Base-by-base conservation (phyloP, 768 basidiomycete genomes). In the Leccinum broughii region DNA sequence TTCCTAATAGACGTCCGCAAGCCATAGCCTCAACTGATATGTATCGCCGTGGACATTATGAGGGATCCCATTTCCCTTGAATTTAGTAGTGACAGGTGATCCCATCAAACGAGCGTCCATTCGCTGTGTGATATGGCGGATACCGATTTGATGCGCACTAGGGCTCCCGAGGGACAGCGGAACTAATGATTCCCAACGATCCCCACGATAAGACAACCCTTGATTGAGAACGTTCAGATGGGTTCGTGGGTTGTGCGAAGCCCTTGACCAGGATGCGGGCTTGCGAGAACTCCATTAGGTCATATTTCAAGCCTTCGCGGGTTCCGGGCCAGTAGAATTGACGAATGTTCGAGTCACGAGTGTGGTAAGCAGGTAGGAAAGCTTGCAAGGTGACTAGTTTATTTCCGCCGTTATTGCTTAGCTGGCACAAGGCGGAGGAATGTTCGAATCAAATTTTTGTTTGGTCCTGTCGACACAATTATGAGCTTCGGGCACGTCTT, bases 391-490 rank as follows among this genome's bases (percentile, higher is more conserved):
- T 46, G 57, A 56, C 51, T 24, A 13, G 3, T 37, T 41, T 61
- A 62, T 62, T 69, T 61, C 59, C 57, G 60, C 63, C 57, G 58
- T 7, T 7, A 37, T 20, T 49, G 50, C 22, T 14, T 30, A 20
- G 44, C 51, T 30, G 59, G 39, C 51, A 32, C 55, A 52, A 58
- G 10, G n/a, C 10, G 26, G 8, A 48, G 8, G 56, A 57, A 62
- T n/a, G 56, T 55, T 61, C 53, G 22, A n/a, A 37, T 22, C 54
- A 26, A 52, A 26, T 26, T 22, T 22, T 50, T 63, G 58, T 70
- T 69, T 70, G 66, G 69, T 58, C 55, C 61, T 68, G 61, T 70
- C 65, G 60, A 52, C 35, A 54, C 13, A 62, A 65, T 65, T 68
- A 62, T 68, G 54, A 46, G 14, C 64, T 57, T 57, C 39, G 9